Base-by-base conservation (phyloP, 306 rosid genomes). In the Gillenia trifoliata region DNA sequence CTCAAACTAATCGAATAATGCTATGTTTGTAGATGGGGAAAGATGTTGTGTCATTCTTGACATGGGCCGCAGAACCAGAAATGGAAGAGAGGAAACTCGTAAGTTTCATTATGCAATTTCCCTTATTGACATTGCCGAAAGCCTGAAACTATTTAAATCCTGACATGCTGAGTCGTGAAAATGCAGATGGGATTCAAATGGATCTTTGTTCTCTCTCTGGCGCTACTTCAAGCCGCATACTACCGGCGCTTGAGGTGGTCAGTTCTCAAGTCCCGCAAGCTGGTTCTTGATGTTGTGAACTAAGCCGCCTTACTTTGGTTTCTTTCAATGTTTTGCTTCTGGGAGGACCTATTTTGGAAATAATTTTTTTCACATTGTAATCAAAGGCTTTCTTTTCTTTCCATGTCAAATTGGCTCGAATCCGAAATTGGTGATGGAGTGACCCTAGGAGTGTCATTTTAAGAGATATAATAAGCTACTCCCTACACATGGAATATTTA, bases 51-150 rank as follows among this genome's bases (percentile, higher is more conserved):
- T 73, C 97, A 3, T 94, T 94, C 79, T 83, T 94, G 83, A 41
- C 87, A 12, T 94, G 99, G 99, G 99, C 99, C 0, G 99, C 99
- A 0, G 99, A 94, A 80, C 99, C 99, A 11, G 99, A 94, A 80
- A 94, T 94, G 99, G 98, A 94, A 80, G 99, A 94, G 85, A 81
- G 99, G 78, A 94, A 94, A 92, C 83, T 94, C 91, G 99, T 92
- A 77, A 31, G 84, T 71, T 54, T 45, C 49, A 11, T 59, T 28
- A 33, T 43, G 6, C 31, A 5, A 68, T 49, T 67, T 64, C 38
- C 38, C 13, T 57, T 8, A 8, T 64, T 13, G 33, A 57, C 13
- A 15, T 6, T n/a, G 41, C 2, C 23, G 6, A 28, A 49, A 33
- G 19, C 50, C 3, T 19, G n/a, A 20, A 6, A 26, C 2, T 23